Evolutionary conservation across 2,329 filamentous ascomycete species (phyloP).

Genomic region (Microdochium nivale): DNA sequence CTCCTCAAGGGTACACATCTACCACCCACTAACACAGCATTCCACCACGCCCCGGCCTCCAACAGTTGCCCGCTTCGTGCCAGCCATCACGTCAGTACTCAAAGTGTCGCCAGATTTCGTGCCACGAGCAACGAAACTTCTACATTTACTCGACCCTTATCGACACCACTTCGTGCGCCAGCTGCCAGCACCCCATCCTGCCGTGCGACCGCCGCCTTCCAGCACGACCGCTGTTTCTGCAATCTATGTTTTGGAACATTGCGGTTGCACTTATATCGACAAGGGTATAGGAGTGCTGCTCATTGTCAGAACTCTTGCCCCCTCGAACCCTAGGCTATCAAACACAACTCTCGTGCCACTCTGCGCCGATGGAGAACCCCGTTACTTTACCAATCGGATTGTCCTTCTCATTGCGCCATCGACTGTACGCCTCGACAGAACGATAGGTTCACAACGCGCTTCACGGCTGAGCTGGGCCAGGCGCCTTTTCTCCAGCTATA

Average conservation of each 20-base stretch:
- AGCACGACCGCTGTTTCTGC: no score
- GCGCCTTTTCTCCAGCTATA: constrained; percentile 8
- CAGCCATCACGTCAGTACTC: background rate
- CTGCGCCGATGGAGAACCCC: background rate
- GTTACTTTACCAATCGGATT: background rate
- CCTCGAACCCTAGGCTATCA: background rate
- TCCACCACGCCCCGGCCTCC: background rate
- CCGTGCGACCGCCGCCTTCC: no score
- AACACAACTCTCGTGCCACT: no score
- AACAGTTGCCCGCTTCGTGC: background rate
- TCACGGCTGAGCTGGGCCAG: background rate
- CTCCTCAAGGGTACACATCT: background rate
- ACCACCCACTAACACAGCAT: background rate
- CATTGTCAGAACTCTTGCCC: background rate
- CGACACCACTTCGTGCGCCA: no score
- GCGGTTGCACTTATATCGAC: no score
- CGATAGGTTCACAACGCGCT: background rate
- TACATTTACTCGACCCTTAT: no score
- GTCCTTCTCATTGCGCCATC: background rate
- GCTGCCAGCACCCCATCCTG: no score
- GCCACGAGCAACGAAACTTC: background rate
- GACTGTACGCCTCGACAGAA: background rate
- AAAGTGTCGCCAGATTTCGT: background rate
- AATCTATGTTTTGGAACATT: no score
- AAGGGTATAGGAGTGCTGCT: background rate